Evolutionary conservation across 495 filamentous ascomycete species (phyloP), one percentile per base, ranked within the genome.

Genomic region (Neurospora sp.): DNA sequence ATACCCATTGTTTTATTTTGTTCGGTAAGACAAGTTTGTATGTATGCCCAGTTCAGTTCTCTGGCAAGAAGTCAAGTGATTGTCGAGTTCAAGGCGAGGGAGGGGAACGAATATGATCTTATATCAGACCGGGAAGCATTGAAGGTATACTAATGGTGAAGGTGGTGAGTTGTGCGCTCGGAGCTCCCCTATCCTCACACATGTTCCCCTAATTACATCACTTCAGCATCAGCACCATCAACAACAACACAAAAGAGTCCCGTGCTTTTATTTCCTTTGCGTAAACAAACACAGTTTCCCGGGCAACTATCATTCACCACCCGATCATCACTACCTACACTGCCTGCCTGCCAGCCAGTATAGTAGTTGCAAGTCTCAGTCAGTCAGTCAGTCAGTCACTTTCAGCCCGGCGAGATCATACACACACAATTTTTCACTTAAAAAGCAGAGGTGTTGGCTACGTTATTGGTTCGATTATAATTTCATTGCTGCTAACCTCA

Each of bases 1-100:
- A 73, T 39, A 18, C 72, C 72, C 72, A 73, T 73, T 68, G n/a
- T 65, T 61, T 61, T 4, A 20, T 37, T 70, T 12, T 40, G 7
- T n/a, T 59, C 3, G 1, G 31, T n/a, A 14, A 73, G n/a, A 27
- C 27, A 27, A 27, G 27, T 27, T 27, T 1, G 2, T 16, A 35
- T 22, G 44, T 45, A 71, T 53, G 9, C n/a, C 5, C 44, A 48
- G 44, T 20, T 48, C 9, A 10, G 8, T 4, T 48, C 44, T 48
- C 3, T 20, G n/a, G 44, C 18, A 48, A 35, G 27, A 35, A 48
- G n/a, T 44, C 41, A 44, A 44, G 41, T 44, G 41, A n/a, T 44
- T 8, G 42, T 44, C 18, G 18, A 45, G 42, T 45, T 45, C 42
- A n/a, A 45, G 42, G 42, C 42, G 18, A 45, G 18, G 42, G 40